Base-by-base conservation (phyloP, 2,329 filamentous ascomycete species). In the Aspergillus tubingensis region DNA sequence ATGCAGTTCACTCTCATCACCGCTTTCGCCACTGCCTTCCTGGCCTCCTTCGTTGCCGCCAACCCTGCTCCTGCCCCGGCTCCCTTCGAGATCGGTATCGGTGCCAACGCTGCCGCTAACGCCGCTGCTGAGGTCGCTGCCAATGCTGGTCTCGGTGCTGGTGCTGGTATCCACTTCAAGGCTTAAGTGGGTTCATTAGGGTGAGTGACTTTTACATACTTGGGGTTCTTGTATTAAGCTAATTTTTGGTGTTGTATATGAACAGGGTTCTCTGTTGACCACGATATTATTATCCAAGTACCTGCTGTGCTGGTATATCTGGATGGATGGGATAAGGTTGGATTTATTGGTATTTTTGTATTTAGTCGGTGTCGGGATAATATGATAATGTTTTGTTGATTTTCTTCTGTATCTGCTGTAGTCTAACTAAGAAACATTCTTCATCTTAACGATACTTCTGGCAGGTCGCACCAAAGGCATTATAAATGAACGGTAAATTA, bases 21-120 rank as follows among this genome's bases (percentile, higher is more conserved):
- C 47, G n/a, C 25, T 11, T 50, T 50, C 47, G 47, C 47, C 15
- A 50, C 47, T 17, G 47, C 47, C 47, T 50, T 50, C 47, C 47
- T 50, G 47, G 47, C 47, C 11, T 25, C 47, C 8, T 32, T 50
- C 8, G 47, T 30, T 1, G 47, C 25, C 27, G 47, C 47, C 3
- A 19, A n/a, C 47, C 47, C 47, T 27, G n/a, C 23, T 13, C 47
- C 47, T 8, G 15, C 47, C 25, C 47, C 25, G 8, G 30, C 7
- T 8, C 47, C 47, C 25, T 50, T 27, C 15, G 17, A 30, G 25
- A 50, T 50, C 47, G 47, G 47, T 4, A 6, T 50, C 25, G 47
- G 47, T 17, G 47, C 13, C 15, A 27, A 50, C 47, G 47, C 47
- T 23, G 25, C n/a, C 41, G 41, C 41, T 21, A n/a, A 23, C 11